phyloP scores from a whole-genome alignment of 2,329 filamentous ascomycete genomes.

The Aspergillus unguis region DNA sequence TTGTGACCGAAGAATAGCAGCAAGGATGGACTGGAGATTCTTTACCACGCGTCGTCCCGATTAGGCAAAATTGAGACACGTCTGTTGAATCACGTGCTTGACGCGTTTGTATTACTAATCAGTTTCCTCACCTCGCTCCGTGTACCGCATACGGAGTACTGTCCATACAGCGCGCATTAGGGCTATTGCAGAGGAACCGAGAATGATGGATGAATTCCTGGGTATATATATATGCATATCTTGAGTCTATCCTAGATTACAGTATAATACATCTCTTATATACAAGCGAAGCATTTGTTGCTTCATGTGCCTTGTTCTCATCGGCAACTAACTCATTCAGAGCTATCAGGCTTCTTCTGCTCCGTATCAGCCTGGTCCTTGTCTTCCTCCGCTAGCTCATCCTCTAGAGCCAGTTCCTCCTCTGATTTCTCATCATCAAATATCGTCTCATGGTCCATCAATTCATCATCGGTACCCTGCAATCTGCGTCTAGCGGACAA shows the following conservation, averaged over 20 bases:
- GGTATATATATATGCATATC: not conserved
- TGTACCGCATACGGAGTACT: too few species aligned
- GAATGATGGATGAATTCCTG: not conserved
- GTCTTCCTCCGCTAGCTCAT: not conserved
- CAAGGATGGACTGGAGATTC: constrained; percentile 25
- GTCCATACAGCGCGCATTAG: too few species aligned
- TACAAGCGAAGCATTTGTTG: not conserved
- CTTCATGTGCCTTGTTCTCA: not conserved
- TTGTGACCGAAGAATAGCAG: constrained; percentile 7
- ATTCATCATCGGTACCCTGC: constrained; percentile 19
- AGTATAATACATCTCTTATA: constrained; percentile 13
- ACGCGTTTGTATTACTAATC: constrained; percentile 8
- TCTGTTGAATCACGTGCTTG: constrained; percentile 11
- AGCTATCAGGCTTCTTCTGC: not conserved
- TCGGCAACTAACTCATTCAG: not conserved
- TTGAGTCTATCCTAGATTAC: constrained; percentile 1
- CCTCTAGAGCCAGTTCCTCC: not conserved
- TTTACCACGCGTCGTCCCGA: constrained; percentile 26
- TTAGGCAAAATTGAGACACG: constrained; percentile 37
- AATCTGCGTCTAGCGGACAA: constrained; percentile 16
- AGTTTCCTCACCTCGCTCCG: not conserved
- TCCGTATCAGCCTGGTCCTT: too few species aligned
- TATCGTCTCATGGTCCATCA: constrained; percentile 17
- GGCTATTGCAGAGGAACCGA: too few species aligned
- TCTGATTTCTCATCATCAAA: constrained; percentile 6